Evolutionary conservation across 2,329 filamentous ascomycete species (phyloP).

Genomic region (Aspergillus terreus): DNA sequence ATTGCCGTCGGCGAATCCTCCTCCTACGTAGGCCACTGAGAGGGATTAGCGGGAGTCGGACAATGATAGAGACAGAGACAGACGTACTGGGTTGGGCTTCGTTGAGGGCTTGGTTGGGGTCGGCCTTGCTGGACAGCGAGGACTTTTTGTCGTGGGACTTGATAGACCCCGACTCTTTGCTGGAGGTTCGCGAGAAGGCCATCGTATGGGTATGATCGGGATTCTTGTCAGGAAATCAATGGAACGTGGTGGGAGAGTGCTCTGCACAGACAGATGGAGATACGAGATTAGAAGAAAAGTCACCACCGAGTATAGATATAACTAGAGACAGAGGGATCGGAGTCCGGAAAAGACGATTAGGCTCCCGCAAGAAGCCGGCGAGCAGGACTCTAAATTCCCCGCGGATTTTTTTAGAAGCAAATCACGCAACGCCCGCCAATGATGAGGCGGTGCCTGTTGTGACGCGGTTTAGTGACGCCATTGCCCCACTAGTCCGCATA

Average conservation of each 20-base stretch:
- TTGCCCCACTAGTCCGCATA: neutral
- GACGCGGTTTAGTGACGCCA: constrained; percentile 12
- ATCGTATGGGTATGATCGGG: neutral
- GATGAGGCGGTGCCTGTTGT: constrained; percentile 4
- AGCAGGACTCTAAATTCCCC: neutral
- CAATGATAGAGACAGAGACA: neutral
- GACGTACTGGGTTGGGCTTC: constrained; percentile 79
- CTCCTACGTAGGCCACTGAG: constrained; percentile 21
- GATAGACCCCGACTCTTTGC: constrained; percentile 21
- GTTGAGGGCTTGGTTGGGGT: constrained; percentile 77
- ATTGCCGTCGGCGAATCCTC: constrained; percentile 1
- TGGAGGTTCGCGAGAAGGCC: constrained; percentile 19
- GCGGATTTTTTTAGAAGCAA: constrained; percentile 7
- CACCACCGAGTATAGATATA: neutral
- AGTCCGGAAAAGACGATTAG: neutral
- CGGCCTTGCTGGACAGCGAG: constrained; percentile 68
- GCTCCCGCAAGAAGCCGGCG: neutral
- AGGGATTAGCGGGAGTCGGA: constrained; percentile 5
- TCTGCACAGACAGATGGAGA: too few species aligned
- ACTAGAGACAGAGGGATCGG: neutral
- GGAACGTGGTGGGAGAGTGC: too few species aligned
- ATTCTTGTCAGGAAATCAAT: too few species aligned
- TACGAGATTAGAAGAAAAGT: too few species aligned
- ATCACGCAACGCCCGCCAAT: constrained; percentile 12
- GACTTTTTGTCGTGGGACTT: constrained; percentile 16